Conservation (phyloP, 495 filamentous ascomycete genomes). For the Daldinia decipiens region DNA sequence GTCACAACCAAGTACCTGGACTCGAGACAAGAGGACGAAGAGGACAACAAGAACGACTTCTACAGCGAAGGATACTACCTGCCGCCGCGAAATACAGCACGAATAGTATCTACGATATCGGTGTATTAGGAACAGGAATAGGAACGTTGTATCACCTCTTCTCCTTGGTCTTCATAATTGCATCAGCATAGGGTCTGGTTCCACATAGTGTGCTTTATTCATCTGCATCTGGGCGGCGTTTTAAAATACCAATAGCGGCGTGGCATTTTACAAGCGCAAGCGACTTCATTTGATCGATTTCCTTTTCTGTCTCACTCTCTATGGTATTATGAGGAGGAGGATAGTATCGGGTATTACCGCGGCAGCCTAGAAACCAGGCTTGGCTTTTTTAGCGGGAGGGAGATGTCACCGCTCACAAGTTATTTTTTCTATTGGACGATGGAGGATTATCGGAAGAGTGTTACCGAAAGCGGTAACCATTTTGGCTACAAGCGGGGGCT, state of each 20-base stretch:
- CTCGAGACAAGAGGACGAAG: conserved; percentile 48
- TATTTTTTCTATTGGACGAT: conserved; percentile 45
- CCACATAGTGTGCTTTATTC: conserved; percentile 43
- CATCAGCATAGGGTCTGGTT: conserved; percentile 41
- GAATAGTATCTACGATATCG: conserved; percentile 60
- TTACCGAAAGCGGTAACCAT: conserved; percentile 47
- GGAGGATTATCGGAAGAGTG: conserved; percentile 41
- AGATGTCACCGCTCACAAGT: conserved; percentile 48
- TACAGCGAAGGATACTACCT: conserved; percentile 72
- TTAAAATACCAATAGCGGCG: conserved; percentile 54
- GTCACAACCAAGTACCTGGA: conserved; percentile 63
- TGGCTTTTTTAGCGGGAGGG: conserved; percentile 23
- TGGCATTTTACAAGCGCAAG: conserved; percentile 48
- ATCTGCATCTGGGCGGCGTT: conserved; percentile 59
- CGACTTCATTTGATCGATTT: conserved; percentile 47
- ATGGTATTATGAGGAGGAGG: conserved; percentile 25
- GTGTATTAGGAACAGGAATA: conserved; percentile 60
- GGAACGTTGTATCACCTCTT: conserved; percentile 49
- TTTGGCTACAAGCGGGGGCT: conserved; percentile 34
- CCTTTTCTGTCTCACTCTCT: conserved; percentile 35
- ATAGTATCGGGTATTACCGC: conserved; percentile 37
- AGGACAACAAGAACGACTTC: conserved; percentile 57
- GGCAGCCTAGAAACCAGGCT: conserved; percentile 27
- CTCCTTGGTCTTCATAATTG: conserved; percentile 43
- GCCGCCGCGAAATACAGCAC: conserved; percentile 58